A percentile compares a stretch with the other conserved stretches of the same genome.
These are phyloP conservation scores for Globisporangium irregulare DNA, from an alignment of 352 stramenopile genomes.

Conservation along the genomic window DNA sequence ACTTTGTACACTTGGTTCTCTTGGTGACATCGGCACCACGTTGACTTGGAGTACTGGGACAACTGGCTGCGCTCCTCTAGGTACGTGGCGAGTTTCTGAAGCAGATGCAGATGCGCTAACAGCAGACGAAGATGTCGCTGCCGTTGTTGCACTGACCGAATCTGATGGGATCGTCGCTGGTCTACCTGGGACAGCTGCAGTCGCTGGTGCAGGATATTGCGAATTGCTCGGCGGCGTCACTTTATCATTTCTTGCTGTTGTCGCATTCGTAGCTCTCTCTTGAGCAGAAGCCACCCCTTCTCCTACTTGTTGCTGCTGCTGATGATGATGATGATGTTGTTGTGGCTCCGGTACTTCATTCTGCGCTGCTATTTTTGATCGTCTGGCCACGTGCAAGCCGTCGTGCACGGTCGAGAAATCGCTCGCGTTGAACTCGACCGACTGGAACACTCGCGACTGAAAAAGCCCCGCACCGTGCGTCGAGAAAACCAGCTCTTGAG, in stretches of 20 bases:
- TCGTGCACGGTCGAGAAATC: constrained; percentile 47
- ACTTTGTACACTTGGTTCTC: neutral
- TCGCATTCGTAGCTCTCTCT: neutral
- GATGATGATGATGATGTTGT: neutral
- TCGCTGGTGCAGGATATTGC: neutral
- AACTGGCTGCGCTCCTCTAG: neutral
- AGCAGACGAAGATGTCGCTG: neutral
- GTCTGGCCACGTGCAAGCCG: constrained; percentile 37
- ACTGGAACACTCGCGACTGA: constrained; percentile 39
- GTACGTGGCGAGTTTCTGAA: neutral
- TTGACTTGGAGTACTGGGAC: neutral
- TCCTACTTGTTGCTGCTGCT: neutral
- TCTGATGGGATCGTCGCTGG: neutral
- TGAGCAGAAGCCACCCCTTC: neutral
- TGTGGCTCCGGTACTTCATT: neutral
- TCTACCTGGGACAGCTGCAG: neutral
- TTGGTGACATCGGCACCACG: neutral
- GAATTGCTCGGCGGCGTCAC: neutral
- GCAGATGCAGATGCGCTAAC: neutral
- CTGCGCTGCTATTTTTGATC: constrained; percentile 7
- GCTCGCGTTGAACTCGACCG: constrained; percentile 30
- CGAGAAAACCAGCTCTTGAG: neutral
- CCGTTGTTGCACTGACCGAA: neutral
- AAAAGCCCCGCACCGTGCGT: constrained; percentile 12
- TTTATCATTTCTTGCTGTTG: neutral